phyloP scores from a whole-genome alignment of 2,329 filamentous ascomycete species.

The Nemania sp. region DNA sequence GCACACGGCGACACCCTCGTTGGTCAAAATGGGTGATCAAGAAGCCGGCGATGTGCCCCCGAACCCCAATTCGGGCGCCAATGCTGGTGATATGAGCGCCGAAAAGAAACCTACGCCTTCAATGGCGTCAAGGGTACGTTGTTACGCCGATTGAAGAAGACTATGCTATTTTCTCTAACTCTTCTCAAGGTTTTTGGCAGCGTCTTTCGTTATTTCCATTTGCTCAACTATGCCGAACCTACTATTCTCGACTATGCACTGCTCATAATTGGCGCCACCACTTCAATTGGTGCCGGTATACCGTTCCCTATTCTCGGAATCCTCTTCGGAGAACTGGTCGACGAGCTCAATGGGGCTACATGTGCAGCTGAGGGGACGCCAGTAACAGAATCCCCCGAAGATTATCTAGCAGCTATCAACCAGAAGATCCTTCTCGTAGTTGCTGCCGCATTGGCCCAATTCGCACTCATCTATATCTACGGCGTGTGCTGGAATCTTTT shows the following conservation, averaged over 20 bases:
- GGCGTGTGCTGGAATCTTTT: conserved; percentile 69
- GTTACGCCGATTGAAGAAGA: not conserved
- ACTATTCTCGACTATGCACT: conserved; percentile 58
- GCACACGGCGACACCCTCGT: conserved; percentile 14
- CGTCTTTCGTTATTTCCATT: conserved; percentile 57
- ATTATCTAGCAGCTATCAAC: conserved; percentile 57
- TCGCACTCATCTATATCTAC: conserved; percentile 68
- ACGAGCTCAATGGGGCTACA: conserved; percentile 69
- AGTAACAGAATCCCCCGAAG: conserved; percentile 41
- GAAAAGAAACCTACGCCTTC: conserved; percentile 18
- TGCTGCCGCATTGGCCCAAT: conserved; percentile 69
- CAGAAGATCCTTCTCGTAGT: conserved; percentile 68
- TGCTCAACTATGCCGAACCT: conserved; percentile 60
- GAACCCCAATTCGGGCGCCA: conserved; percentile 26
- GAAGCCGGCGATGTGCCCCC: conserved; percentile 28
- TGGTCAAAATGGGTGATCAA: conserved; percentile 35
- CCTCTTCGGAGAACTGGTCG: conserved; percentile 72
- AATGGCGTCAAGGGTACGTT: conserved; percentile 34
- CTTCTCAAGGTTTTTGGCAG: conserved; percentile 32
- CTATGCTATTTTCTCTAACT: conserved; percentile 10
- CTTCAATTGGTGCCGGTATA: conserved; percentile 68
- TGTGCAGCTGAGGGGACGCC: conserved; percentile 53
- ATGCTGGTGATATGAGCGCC: conserved; percentile 21
- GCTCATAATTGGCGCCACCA: conserved; percentile 55
- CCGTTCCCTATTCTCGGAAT: conserved; percentile 74